phyloP scores from a whole-genome alignment of 371 early-diverging fungal genomes.

The Actinomortierella ambigua region DNA sequence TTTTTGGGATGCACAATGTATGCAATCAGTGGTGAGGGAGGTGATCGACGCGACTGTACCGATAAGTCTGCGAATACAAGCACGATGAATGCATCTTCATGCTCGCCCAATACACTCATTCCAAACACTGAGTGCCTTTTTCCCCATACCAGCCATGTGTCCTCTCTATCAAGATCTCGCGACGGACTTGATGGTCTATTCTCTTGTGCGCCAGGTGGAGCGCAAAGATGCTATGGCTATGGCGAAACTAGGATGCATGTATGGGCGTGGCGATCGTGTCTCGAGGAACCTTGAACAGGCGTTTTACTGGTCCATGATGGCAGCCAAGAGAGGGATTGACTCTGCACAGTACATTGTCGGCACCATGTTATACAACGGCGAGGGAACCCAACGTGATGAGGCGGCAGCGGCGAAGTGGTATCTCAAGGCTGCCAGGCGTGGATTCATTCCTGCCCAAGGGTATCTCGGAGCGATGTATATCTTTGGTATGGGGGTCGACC shows the following conservation, averaged over 20 bases:
- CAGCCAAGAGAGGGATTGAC: conserved; percentile 78
- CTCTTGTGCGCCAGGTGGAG: too few species aligned
- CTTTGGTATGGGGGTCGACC: conserved; percentile 77
- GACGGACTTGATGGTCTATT: too few species aligned
- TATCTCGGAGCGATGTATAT: conserved; percentile 86
- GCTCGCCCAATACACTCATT: too few species aligned
- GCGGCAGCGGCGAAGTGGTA: conserved; percentile 75
- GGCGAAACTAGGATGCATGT: too few species aligned
- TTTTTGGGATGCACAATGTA: too few species aligned
- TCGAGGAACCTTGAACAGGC: conserved; percentile 64
- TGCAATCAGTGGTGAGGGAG: too few species aligned
- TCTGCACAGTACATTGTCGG: conserved; percentile 71
- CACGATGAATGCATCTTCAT: too few species aligned
- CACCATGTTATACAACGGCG: conserved; percentile 81
- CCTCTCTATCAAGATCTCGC: too few species aligned
- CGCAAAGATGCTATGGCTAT: conserved; percentile 81
- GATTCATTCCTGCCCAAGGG: conserved; percentile 76
- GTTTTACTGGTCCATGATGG: conserved; percentile 75
- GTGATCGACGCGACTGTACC: too few species aligned
- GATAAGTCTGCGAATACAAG: too few species aligned
- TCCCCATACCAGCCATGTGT: too few species aligned
- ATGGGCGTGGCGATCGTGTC: conserved; percentile 78
- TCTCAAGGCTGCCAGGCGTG: conserved; percentile 61
- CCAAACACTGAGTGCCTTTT: too few species aligned
- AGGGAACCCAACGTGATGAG: conserved; percentile 74